Conservation (phyloP, 2,329 filamentous ascomycete genomes). For the Trichoderma asperellum region DNA sequence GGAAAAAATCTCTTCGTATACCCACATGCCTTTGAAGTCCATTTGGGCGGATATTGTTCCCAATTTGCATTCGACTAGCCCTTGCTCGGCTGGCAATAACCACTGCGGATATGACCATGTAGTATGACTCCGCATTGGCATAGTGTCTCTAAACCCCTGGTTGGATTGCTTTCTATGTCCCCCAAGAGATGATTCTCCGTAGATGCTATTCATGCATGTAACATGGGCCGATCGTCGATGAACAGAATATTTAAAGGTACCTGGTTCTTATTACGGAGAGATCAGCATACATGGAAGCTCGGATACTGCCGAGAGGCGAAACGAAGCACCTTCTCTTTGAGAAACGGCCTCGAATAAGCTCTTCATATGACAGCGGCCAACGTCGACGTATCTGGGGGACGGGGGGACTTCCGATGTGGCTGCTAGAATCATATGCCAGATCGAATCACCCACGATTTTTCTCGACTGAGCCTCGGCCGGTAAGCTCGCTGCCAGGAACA, state of each 20-base stretch:
- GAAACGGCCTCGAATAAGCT: neutral
- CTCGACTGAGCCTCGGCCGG: constrained; percentile 8
- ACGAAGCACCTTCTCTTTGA: neutral
- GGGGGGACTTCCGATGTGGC: neutral
- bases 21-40: neutral
- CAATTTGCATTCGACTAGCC: neutral
- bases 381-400: neutral
- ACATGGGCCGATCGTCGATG: neutral
- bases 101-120: neutral
- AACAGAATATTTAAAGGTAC: neutral
- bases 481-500: neutral
- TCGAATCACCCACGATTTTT: neutral
- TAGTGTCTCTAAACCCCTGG: neutral
- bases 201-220: neutral
- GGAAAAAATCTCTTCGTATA: neutral
- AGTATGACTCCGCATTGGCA: neutral
- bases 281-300: neutral
- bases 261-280: neutral
- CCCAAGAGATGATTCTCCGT: neutral
- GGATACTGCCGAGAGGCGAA: neutral
- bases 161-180: neutral
- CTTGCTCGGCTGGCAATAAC: neutral
- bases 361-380: neutral
- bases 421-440: constrained; percentile 9
- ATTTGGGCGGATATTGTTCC: neutral